Conservation (phyloP, 495 filamentous ascomycete species). For the Penicillium manginii region DNA sequence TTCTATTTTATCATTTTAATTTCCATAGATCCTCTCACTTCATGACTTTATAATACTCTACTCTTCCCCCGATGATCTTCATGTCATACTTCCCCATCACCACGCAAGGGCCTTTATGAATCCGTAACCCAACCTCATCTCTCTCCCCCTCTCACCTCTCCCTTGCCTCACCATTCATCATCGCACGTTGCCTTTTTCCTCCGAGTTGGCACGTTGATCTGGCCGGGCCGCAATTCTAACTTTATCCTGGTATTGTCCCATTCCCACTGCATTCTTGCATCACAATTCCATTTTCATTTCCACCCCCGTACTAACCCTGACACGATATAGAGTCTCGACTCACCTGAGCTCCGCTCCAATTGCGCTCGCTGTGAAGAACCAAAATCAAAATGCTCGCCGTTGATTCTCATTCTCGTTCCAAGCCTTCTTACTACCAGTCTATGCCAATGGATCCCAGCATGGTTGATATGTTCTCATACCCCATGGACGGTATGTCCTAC, state of each 20-base stretch:
- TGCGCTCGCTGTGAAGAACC: conserved; percentile 30
- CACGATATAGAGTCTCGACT: background rate
- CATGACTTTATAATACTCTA: conserved; percentile 10
- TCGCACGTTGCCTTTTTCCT: conserved; percentile 26
- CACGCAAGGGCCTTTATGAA: conserved; percentile 19
- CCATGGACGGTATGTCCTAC: conserved; percentile 30
- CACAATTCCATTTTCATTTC: background rate
- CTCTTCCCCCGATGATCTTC: background rate
- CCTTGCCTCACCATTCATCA: conserved; percentile 20
- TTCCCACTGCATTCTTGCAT: background rate
- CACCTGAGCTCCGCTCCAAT: conserved; percentile 17
- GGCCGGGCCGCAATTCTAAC: conserved; percentile 33
- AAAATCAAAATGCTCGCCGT: conserved; percentile 43
- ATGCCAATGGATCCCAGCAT: conserved; percentile 42
- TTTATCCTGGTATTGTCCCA: conserved; percentile 26
- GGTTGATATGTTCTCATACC: conserved; percentile 40
- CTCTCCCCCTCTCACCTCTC: background rate
- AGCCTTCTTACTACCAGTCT: conserved; percentile 38
- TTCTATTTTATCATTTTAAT: conserved; percentile 15
- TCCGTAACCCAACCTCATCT: conserved; percentile 7
- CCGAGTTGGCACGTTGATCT: conserved; percentile 28
- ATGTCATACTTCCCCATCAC: conserved; percentile 1
- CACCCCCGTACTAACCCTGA: background rate
- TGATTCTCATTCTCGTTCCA: conserved; percentile 39
- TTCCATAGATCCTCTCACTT: conserved; percentile 8